A percentile compares a stretch with the other conserved stretches of the same genome.
These are phyloP conservation scores for Dictyostelium firmibasis DNA, from an alignment of 78 protist species.

Conservation along the genomic window DNA sequence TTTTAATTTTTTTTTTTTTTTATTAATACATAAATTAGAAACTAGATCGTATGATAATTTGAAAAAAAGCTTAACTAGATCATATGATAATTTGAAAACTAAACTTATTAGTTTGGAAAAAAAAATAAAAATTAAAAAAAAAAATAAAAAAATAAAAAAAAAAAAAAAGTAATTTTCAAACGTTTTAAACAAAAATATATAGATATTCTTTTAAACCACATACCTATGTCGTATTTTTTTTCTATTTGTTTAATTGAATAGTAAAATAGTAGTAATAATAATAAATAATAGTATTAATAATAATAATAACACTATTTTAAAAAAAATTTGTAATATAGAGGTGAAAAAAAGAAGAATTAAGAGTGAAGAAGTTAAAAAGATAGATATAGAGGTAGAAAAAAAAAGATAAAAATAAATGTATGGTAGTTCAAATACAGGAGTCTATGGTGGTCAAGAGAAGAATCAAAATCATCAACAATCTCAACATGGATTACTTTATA, in stretches of 20 bases:
- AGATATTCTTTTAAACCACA: not conserved
- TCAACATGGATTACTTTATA: not conserved
- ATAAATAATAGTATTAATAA: no score
- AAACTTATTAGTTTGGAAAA: not conserved
- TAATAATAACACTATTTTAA: no score
- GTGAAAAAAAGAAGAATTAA: not conserved
- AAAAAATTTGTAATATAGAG: not conserved
- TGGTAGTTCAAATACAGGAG: conserved; percentile 3
- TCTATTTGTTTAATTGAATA: no score
- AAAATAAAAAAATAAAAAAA: no score
- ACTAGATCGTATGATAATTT: not conserved
- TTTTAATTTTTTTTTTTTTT: not conserved
- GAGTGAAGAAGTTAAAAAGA: not conserved
- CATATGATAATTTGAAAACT: not conserved
- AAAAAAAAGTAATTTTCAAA: not conserved
- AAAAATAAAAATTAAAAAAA: no score
- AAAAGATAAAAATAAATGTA: conserved; percentile 1
- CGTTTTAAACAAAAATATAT: not conserved
- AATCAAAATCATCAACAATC: not conserved
- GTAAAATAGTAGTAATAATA: no score
- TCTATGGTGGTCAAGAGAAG: not conserved
- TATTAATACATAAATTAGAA: no score
- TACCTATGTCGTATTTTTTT: no score
- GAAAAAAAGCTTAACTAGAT: not conserved
- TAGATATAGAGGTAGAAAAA: not conserved